Evolutionary conservation across 192 early-diverging fungal genomes (phyloP), one percentile per base, ranked within the genome.

Genomic region (Entomortierella lignicola): DNA sequence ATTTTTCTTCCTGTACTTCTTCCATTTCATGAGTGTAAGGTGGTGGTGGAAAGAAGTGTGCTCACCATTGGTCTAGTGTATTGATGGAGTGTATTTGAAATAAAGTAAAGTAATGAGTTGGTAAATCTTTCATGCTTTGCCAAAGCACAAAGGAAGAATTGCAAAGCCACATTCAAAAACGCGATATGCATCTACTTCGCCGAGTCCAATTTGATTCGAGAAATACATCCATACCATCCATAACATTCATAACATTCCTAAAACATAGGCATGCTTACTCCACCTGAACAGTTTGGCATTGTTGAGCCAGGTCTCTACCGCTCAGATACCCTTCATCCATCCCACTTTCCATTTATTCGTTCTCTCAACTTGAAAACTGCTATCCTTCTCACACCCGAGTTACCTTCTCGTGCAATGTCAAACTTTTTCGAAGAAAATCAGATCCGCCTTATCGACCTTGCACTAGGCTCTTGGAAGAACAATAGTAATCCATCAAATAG

Each of bases 231-330:
- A n/a, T n/a, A n/a, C n/a, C n/a, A n/a, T n/a, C n/a, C n/a, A n/a
- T n/a, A n/a, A n/a, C n/a, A 37, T 37, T 10, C 34, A 37, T 37
- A n/a, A n/a, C 34, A 37, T 37, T 37, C 34, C 4, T 4, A 37
- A 17, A 31, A 7, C 6, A n/a, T n/a, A n/a, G n/a, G n/a, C n/a
- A 77, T 90, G 64, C 48, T 89, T 4, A 84, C 81, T 25, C 90
- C 89, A 42, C 94, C 94, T 27, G 95, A 97, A 60, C 89, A 92
- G 8, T 98, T 95, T 83, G 95, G 94, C 23, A 92, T 92, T 51
- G 94, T 99, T 21, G 96, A 98, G 63, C 86, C 87, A 43, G 94
- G 93, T 18, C 83, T 99, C 4, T 97, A 97, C 72, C 91, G 97
- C 5, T 94, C 92, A 17, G 91, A 90, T 42, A 89, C 91, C 52